These are phyloP conservation scores for Pezicula neosporulosa DNA, from an alignment of 2,329 filamentous ascomycete genomes.

Conservation along the genomic window DNA sequence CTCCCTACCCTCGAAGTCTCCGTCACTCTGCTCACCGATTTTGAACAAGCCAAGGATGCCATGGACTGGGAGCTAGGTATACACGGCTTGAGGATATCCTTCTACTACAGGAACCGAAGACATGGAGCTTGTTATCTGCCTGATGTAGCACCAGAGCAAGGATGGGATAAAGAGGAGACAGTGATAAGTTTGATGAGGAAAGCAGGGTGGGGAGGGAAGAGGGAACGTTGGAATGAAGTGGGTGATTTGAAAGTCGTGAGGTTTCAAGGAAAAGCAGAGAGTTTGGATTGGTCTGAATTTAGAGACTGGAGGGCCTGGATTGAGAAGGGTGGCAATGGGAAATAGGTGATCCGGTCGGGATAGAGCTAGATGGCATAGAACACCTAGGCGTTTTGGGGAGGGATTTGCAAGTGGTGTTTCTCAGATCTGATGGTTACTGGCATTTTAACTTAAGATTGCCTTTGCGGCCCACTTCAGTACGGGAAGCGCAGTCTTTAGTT, in stretches of 20 bases:
- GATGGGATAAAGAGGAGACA: conserved; percentile 92
- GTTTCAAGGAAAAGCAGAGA: conserved; percentile 83
- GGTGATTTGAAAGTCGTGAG: conserved; percentile 70
- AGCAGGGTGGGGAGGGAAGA: conserved; percentile 78
- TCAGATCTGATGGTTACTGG: not conserved
- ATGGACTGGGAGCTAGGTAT: conserved; percentile 84
- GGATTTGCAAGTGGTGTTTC: not conserved
- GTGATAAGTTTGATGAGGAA: conserved; percentile 89
- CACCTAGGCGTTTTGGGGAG: not conserved
- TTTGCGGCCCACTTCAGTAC: no score
- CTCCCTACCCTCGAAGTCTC: conserved; percentile 58
- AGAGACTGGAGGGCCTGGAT: conserved; percentile 78
- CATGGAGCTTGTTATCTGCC: conserved; percentile 90
- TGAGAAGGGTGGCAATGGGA: conserved; percentile 5
- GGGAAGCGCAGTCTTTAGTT: no score
- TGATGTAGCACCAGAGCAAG: conserved; percentile 87
- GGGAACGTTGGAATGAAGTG: conserved; percentile 70
- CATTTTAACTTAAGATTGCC: no score
- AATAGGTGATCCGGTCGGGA: not conserved
- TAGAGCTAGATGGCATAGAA: not conserved
- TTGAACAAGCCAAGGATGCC: conserved; percentile 69
- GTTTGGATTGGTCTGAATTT: conserved; percentile 69
- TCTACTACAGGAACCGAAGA: conserved; percentile 67
- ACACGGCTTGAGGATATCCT: conserved; percentile 85
- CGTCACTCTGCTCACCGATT: conserved; percentile 82